Base-by-base conservation (phyloP, 495 filamentous ascomycete genomes). In the Talaromyces adpressus region DNA sequence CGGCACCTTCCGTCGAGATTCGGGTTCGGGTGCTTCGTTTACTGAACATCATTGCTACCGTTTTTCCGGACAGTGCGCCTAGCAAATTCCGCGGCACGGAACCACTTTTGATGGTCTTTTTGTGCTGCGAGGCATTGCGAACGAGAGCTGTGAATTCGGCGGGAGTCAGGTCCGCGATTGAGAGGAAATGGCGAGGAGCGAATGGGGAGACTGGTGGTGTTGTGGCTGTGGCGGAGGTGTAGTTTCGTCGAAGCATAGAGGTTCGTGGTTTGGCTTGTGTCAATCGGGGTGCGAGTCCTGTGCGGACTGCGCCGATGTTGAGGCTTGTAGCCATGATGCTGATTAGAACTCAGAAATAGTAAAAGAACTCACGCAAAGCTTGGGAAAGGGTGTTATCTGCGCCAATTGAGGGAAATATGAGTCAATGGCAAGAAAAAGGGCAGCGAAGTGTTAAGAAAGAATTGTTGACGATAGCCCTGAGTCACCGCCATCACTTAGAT, bases 11-110 rank as follows among this genome's bases (percentile, higher is more conserved):
- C 14, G 92, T 96, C 14, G 91, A 96, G 29, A 98, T 87, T 57
- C 94, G 85, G 16, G 94, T 98, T 54, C 94, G 83, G 14, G 94
- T 98, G 66, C 89, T 92, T 29, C 93, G 86, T 79, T 98, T 98
- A 79, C 81, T 92, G 81, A 98, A 98, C 80, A 92, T 89, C 87
- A 98, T 90, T 63, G 94, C 93, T 12, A 97, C 84, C 3, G 93
- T 95, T 74, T 92, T 85, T 23, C 91, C 91, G 22, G 82, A 78
- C 63, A 93, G 70, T 1, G 81, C 68, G 18, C 80, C 78, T 9
- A 84, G 71, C 14, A 90, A 75, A 47, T 77, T 76, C 54, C 79
- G 74, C 2, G 89, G 88, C 41, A 86, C 75, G 36, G 81, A 75
- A 16, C 88, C 87, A 34, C 85, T 84, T 75, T 95, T 96, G 78